Percentiles rank a stretch among this genome's conserved stretches.
phyloP scores from a whole-genome alignment of 805 yeast species.

The Wickerhamiella brachini region DNA sequence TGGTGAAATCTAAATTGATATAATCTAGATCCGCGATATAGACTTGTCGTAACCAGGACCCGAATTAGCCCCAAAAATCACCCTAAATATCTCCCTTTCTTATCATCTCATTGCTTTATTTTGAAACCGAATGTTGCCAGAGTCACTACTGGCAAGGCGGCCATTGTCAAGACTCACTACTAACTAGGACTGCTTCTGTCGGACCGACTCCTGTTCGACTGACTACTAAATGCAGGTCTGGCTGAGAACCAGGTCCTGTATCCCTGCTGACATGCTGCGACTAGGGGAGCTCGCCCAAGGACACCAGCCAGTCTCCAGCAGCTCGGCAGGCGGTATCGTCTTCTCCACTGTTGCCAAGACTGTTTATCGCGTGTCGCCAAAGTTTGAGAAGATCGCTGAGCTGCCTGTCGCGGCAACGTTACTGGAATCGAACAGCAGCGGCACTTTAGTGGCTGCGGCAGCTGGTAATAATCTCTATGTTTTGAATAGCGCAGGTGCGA shows the following conservation, averaged over 20 bases:
- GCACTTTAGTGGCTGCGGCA: slow-evolving; percentile 31
- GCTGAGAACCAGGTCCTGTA: too few relatives aligned
- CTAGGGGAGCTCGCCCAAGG: not conserved
- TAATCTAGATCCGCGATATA: too few relatives aligned
- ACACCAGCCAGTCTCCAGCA: not conserved
- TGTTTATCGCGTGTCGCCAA: not conserved
- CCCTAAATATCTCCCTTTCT: too few relatives aligned
- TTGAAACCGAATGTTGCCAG: too few relatives aligned
- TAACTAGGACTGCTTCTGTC: too few relatives aligned
- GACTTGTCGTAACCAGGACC: too few relatives aligned
- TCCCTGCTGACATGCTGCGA: slow-evolving; percentile 1
- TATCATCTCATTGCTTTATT: too few relatives aligned
- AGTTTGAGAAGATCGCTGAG: not conserved
- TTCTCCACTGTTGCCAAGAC: not conserved
- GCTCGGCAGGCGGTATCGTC: not conserved
- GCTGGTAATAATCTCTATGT: slow-evolving; percentile 25
- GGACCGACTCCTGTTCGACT: too few relatives aligned
- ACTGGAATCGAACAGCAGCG: slow-evolving; percentile 29
- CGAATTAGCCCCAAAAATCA: too few relatives aligned
- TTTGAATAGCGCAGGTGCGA: slow-evolving; percentile 4
- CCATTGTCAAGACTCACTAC: too few relatives aligned
- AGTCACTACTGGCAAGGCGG: too few relatives aligned
- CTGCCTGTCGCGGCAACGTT: not conserved
- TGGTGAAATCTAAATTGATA: slow-evolving; percentile 5
- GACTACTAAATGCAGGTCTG: too few relatives aligned